These are phyloP conservation scores for Aspergillus luchuensis DNA, from an alignment of 2,329 filamentous ascomycete species.

Conservation along the genomic window DNA sequence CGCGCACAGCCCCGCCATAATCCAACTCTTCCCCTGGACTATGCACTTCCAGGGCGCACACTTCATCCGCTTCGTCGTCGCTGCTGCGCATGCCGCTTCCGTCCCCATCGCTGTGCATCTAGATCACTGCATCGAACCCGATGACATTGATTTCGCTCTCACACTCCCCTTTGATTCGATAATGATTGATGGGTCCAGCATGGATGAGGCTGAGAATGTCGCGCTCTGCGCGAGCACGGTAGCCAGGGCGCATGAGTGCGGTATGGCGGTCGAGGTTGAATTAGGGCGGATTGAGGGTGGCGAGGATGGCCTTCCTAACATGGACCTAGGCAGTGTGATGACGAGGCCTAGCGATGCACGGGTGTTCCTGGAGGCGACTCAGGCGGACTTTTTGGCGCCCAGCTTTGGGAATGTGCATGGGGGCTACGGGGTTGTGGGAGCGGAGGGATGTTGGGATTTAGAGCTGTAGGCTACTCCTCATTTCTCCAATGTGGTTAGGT, in stretches of 20 bases:
- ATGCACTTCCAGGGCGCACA: conserved; percentile 61
- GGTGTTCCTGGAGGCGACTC: conserved; percentile 63
- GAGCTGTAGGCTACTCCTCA: neutral
- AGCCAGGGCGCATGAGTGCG: neutral
- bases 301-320: conserved; percentile 72
- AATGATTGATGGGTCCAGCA: conserved; percentile 73
- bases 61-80: conserved; percentile 54
- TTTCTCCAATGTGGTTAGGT: too few relatives aligned
- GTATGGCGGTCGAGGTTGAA: conserved; percentile 67
- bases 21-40: conserved; percentile 71
- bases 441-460: conserved; percentile 17
- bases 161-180: conserved; percentile 65
- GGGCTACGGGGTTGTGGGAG: conserved; percentile 28
- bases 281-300: conserved; percentile 42
- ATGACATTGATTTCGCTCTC: conserved; percentile 54
- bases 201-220: conserved; percentile 67
- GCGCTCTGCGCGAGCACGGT: conserved; percentile 61
- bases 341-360: conserved; percentile 67
- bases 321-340: conserved; percentile 59
- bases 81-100: conserved; percentile 53
- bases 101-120: conserved; percentile 64
- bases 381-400: conserved; percentile 70
- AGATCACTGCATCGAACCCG: conserved; percentile 64
- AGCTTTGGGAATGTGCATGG: conserved; percentile 33
- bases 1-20: conserved; percentile 64